These are phyloP conservation scores for Bremia lactucae DNA, from an alignment of 352 stramenopile species.

Conservation along the genomic window DNA sequence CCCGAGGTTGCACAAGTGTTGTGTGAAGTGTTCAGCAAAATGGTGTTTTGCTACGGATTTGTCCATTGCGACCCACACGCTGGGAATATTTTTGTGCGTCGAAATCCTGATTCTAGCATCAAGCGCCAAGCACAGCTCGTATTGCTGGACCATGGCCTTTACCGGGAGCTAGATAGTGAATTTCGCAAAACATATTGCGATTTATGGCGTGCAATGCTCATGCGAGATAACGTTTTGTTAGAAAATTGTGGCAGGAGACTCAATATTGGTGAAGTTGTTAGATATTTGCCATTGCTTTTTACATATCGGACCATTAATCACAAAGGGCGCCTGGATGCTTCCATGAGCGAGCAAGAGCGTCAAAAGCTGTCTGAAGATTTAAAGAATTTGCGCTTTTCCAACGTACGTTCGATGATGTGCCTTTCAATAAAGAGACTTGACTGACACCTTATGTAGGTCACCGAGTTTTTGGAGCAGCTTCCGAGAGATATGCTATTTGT, in stretches of 20 bases:
- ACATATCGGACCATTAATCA: conserved; percentile 75
- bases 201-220: conserved; percentile 91
- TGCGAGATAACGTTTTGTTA: conserved; percentile 79
- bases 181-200: conserved; percentile 93
- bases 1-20: conserved; percentile 79
- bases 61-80: conserved; percentile 95
- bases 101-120: conserved; percentile 32
- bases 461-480: conserved; percentile 76
- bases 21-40: conserved; percentile 89
- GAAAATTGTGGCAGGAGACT: conserved; percentile 42
- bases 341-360: conserved; percentile 64
- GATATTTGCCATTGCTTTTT: conserved; percentile 78
- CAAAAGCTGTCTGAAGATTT: conserved; percentile 46
- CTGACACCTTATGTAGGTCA: conserved; percentile 31
- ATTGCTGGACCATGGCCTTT: conserved; percentile 95
- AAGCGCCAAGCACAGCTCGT: conserved; percentile 85
- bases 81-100: conserved; percentile 88
- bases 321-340: conserved; percentile 40
- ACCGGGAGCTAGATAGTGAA: conserved; percentile 86
- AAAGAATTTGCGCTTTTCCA: conserved; percentile 49
- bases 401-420: conserved; percentile 33
- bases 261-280: conserved; percentile 45
- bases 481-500: conserved; percentile 88
- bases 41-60: conserved; percentile 93
- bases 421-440: not conserved